Percentiles rank a stretch among this genome's conserved stretches.
These are phyloP conservation scores for Aspergillus sp. DNA, from an alignment of 2,329 filamentous ascomycete genomes.

Conservation along the genomic window DNA sequence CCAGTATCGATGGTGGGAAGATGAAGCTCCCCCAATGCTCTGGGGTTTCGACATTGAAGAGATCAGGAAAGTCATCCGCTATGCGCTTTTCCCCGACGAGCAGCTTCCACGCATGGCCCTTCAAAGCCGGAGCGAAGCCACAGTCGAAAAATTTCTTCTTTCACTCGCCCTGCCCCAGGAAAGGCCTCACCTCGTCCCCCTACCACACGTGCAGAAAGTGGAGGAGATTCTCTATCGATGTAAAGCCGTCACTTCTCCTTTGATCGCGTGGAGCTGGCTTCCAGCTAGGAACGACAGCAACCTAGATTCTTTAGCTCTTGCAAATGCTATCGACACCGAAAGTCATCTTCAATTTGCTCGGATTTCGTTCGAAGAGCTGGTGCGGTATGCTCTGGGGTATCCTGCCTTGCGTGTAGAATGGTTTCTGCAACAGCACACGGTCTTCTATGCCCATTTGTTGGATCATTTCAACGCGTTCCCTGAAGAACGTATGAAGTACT, in stretches of 20 bases:
- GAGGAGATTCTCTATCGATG: conserved; percentile 45
- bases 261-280: conserved; percentile 43
- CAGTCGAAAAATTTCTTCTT: conserved; percentile 39
- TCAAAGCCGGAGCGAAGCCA: conserved; percentile 36
- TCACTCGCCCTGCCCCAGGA: conserved; percentile 35
- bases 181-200: conserved; percentile 28
- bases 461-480: conserved; percentile 38
- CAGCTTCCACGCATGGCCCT: conserved; percentile 41
- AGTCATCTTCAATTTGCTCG: conserved; percentile 46
- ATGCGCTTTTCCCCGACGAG: conserved; percentile 41
- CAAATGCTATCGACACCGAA: conserved; percentile 41
- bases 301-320: conserved; percentile 32
- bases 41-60: conserved; percentile 45
- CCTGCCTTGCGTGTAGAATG: conserved; percentile 39
- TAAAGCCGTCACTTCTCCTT: conserved; percentile 26
- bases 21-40: conserved; percentile 43
- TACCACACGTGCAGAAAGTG: conserved; percentile 44
- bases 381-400: conserved; percentile 45
- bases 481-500: conserved; percentile 37
- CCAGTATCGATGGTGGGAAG: conserved; percentile 47
- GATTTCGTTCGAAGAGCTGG: conserved; percentile 46
- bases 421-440: conserved; percentile 45
- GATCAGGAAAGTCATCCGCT: conserved; percentile 44
- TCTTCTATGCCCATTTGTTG: conserved; percentile 39
- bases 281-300: conserved; percentile 31